Percentiles rank a stretch among this genome's conserved stretches.
These are phyloP conservation scores for Botrytis squamosa DNA, from an alignment of 2,329 filamentous ascomycete genomes.

Conservation along the genomic window DNA sequence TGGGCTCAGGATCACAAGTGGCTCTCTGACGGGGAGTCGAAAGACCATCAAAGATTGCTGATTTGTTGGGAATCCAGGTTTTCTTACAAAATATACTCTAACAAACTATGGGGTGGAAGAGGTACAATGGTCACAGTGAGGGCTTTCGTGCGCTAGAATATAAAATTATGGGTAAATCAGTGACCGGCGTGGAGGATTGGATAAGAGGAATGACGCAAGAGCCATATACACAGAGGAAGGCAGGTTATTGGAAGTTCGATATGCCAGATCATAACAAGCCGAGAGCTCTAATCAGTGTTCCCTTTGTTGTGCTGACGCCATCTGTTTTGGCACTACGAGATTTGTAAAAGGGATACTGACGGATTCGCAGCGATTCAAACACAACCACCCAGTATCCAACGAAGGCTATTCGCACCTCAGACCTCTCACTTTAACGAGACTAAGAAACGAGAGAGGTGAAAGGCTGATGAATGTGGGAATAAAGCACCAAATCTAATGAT, in stretches of 20 bases:
- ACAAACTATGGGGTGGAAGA: too few relatives aligned
- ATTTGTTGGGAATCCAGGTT: accelerated
- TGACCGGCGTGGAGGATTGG: not conserved
- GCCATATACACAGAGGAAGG: not conserved
- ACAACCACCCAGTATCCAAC: not conserved
- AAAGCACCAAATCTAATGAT: too few relatives aligned
- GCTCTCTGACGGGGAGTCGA: conserved; percentile 31
- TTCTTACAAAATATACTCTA: not conserved
- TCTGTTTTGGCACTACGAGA: not conserved
- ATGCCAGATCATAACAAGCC: not conserved
- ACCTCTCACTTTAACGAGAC: too few relatives aligned
- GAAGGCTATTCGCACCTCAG: too few relatives aligned
- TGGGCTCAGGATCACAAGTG: not conserved
- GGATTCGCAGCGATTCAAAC: not conserved
- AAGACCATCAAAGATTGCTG: conserved; percentile 35
- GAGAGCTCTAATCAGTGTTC: not conserved
- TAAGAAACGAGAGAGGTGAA: too few relatives aligned
- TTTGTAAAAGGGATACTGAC: not conserved
- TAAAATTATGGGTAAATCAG: not conserved
- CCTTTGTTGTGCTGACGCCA: not conserved
- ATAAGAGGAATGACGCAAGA: not conserved
- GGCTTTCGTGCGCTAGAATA: too few relatives aligned
- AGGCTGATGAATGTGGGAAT: too few relatives aligned
- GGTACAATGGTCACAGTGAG: accelerated
- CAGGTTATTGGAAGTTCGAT: not conserved